phyloP scores from a whole-genome alignment of 805 yeast species.

The Myxozyma neotropica region DNA sequence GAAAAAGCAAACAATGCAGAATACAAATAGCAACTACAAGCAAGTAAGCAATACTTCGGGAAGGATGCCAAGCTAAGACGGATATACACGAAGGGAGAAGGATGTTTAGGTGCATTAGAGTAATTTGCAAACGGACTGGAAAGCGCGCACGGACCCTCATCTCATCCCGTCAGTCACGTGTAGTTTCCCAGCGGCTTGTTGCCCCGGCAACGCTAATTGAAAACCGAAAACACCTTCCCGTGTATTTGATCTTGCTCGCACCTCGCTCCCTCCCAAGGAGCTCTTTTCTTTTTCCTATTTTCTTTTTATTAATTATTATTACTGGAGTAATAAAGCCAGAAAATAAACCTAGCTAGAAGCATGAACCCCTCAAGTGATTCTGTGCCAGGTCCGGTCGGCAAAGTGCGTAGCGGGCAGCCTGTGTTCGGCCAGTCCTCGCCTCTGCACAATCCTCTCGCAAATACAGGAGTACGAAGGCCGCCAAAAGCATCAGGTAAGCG shows the following conservation, averaged over 20 bases:
- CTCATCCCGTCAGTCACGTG: slow-evolving; percentile 1
- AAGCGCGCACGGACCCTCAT: slow-evolving; percentile 8
- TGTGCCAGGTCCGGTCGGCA: background rate
- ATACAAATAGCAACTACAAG: background rate
- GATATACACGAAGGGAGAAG: background rate
- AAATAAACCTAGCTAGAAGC: no score
- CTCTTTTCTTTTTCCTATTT: no score
- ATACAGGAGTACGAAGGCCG: slow-evolving; percentile 10
- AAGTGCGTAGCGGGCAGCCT: slow-evolving; percentile 1
- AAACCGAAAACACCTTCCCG: background rate
- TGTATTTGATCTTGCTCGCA: background rate
- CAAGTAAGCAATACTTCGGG: background rate
- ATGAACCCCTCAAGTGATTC: background rate
- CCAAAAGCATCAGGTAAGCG: slow-evolving; percentile 6
- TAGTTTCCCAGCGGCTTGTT: background rate
- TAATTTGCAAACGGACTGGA: background rate
- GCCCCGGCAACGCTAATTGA: slow-evolving; percentile 10
- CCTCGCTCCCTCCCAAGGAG: no score
- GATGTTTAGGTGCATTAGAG: background rate
- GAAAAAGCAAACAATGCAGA: background rate
- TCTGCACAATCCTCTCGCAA: slow-evolving; percentile 23
- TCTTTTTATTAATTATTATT: no score
- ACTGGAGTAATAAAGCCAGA: no score
- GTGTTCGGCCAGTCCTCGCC: slow-evolving; percentile 25
- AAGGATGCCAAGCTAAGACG: background rate